phyloP scores from a whole-genome alignment of 108 stramenopile species.

The Fragilaria crotonensis region DNA sequence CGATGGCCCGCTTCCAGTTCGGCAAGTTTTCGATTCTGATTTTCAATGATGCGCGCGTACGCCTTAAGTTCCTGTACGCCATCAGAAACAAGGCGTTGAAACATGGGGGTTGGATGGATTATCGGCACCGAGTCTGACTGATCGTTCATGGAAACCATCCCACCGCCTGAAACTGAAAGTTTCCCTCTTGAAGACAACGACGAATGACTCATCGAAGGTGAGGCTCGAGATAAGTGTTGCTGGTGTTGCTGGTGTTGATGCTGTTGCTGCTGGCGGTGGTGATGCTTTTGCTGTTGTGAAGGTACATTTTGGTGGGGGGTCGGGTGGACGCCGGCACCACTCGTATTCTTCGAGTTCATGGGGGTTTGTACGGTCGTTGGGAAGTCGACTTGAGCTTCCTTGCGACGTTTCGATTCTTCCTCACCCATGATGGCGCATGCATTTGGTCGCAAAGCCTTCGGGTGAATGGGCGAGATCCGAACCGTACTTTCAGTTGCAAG shows the following conservation, averaged over 20 bases:
- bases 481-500: too few relatives aligned
- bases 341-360: background rate
- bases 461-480: too few relatives aligned
- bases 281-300: background rate
- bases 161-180: background rate
- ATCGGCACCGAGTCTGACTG: background rate
- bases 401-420: background rate
- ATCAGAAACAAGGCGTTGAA: conserved; percentile 50
- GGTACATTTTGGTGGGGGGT: background rate
- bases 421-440: background rate
- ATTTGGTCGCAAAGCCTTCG: too few relatives aligned
- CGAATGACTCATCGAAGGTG: background rate
- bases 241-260: background rate
- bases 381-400: conserved; percentile 1
- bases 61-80: conserved; percentile 53
- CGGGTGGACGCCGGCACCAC: background rate
- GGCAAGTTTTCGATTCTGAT: conserved; percentile 30
- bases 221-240: background rate
- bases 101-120: conserved; percentile 46
- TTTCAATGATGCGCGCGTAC: conserved; percentile 48
- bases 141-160: background rate
- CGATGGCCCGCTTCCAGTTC: conserved; percentile 35
- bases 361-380: background rate
- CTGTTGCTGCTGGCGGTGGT: background rate
- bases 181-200: background rate